These are phyloP conservation scores for Sporothrix euskadiensis DNA, from an alignment of 2,329 filamentous ascomycete species.

Conservation along the genomic window DNA sequence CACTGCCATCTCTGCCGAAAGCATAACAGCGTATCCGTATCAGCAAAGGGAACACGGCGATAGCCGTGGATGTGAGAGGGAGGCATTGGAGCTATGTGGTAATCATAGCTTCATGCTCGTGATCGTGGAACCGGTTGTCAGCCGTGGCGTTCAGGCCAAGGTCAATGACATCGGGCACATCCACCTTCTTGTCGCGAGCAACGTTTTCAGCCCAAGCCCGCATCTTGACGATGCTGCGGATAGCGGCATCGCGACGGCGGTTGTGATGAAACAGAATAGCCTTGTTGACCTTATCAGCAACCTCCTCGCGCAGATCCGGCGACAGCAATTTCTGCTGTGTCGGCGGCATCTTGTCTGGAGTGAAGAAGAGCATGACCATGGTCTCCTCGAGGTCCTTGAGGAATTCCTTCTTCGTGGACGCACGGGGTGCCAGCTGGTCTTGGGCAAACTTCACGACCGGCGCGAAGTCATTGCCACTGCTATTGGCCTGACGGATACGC, in stretches of 20 bases:
- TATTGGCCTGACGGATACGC: slow-evolving; percentile 76
- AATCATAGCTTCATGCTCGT: slow-evolving; percentile 39
- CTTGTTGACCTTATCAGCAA: slow-evolving; percentile 88
- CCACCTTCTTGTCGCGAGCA: slow-evolving; percentile 49
- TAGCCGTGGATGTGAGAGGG: not conserved
- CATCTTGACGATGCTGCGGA: slow-evolving; percentile 77
- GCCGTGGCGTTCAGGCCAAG: slow-evolving; percentile 45
- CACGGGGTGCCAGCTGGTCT: slow-evolving; percentile 80
- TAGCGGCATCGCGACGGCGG: slow-evolving; percentile 73
- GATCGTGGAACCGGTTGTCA: slow-evolving; percentile 40
- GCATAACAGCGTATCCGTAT: not conserved
- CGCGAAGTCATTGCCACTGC: slow-evolving; percentile 69
- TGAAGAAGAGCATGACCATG: slow-evolving; percentile 88
- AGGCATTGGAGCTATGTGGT: not conserved
- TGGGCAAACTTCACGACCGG: slow-evolving; percentile 86
- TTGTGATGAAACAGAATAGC: slow-evolving; percentile 77
- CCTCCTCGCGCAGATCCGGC: slow-evolving; percentile 73
- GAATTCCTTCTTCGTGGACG: slow-evolving; percentile 77
- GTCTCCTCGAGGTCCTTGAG: slow-evolving; percentile 86
- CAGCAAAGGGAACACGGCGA: not conserved
- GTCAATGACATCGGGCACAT: slow-evolving; percentile 45
- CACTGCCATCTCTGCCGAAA: not conserved
- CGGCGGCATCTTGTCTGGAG: slow-evolving; percentile 74
- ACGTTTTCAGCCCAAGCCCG: slow-evolving; percentile 80
- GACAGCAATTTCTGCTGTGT: slow-evolving; percentile 75